These are phyloP conservation scores for Daldinia loculata DNA, from an alignment of 495 filamentous ascomycete species.

Conservation along the genomic window DNA sequence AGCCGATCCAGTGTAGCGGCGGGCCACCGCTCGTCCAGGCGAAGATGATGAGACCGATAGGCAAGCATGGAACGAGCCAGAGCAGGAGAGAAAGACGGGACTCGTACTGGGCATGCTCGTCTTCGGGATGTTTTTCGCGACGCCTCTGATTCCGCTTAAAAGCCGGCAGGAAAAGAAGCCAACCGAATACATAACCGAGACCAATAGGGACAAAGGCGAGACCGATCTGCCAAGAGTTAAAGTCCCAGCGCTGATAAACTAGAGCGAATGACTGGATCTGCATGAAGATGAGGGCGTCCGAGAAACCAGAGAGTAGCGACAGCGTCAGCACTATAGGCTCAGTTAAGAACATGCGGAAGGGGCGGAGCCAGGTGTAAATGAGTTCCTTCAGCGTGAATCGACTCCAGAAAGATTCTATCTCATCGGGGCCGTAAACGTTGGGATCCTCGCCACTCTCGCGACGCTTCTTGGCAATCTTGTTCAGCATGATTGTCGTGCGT, in stretches of 20 bases:
- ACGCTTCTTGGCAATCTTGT: constrained; percentile 70
- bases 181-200: constrained; percentile 72
- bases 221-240: constrained; percentile 63
- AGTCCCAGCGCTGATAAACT: constrained; percentile 72
- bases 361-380: constrained; percentile 69
- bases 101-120: constrained; percentile 69
- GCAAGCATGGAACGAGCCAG: constrained; percentile 69
- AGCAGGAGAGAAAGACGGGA: constrained; percentile 66
- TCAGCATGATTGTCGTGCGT: constrained; percentile 70
- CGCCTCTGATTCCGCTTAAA: constrained; percentile 65
- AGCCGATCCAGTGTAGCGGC: constrained; percentile 68
- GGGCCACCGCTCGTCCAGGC: constrained; percentile 72
- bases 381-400: constrained; percentile 65
- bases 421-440: constrained; percentile 70
- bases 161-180: constrained; percentile 69
- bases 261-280: constrained; percentile 73
- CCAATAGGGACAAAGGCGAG: constrained; percentile 71
- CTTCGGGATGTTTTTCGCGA: constrained; percentile 60
- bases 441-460: constrained; percentile 62
- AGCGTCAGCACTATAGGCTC: constrained; percentile 79
- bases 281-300: constrained; percentile 83
- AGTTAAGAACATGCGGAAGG: constrained; percentile 80
- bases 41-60: constrained; percentile 75
- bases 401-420: constrained; percentile 60
- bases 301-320: constrained; percentile 78